Conservation (phyloP, 768 basidiomycete genomes). For the Leccinellum rugosiceps region DNA sequence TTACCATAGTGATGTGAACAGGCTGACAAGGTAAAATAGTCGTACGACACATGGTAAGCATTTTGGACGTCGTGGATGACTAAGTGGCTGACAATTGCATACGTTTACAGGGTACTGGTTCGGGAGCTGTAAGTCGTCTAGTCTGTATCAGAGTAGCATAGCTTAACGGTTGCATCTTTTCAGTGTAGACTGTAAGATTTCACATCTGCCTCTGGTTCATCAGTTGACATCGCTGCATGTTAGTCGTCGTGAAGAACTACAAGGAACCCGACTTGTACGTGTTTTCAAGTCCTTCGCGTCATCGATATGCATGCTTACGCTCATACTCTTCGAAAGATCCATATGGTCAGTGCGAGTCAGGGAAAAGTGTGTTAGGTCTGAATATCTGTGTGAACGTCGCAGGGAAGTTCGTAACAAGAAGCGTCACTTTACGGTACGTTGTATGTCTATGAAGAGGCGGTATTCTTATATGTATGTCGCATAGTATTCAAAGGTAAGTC, state of each 20-base stretch:
- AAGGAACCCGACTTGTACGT: conserved; percentile 79
- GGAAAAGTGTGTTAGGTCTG: conserved; percentile 22
- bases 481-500: conserved; percentile 75
- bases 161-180: neutral
- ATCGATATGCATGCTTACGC: conserved; percentile 2
- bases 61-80: neutral
- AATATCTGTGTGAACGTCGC: conserved; percentile 21
- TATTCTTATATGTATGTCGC: conserved; percentile 3
- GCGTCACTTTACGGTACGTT: conserved; percentile 77
- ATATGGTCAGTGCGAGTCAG: conserved; percentile 63
- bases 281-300: neutral
- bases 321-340: conserved; percentile 44
- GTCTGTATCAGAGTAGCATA: neutral
- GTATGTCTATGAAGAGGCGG: neutral
- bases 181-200: conserved; percentile 68
- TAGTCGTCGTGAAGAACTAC: conserved; percentile 71
- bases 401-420: conserved; percentile 90
- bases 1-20: neutral
- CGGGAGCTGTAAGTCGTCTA: conserved; percentile 63
- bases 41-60: conserved; percentile 58
- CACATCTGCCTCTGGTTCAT: neutral
- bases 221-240: neutral
- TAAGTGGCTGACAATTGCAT: conserved; percentile 3
- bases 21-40: conserved; percentile 28
- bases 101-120: conserved; percentile 55